These are phyloP conservation scores for Bacidia rubella DNA, from an alignment of 495 filamentous ascomycete genomes.

Conservation along the genomic window DNA sequence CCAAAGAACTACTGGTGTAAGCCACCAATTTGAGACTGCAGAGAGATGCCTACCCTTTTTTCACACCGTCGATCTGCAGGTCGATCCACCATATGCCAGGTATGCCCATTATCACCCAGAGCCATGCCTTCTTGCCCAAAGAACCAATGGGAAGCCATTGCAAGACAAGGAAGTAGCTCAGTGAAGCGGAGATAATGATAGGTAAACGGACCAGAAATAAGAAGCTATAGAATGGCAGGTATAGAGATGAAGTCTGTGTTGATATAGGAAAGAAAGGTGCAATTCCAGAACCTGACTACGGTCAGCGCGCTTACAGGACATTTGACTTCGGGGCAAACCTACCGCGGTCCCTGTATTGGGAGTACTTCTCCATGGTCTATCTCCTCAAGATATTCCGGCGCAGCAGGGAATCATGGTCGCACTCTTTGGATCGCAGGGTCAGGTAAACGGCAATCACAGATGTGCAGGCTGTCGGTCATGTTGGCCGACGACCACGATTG, in stretches of 20 bases:
- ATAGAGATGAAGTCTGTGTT: conserved; percentile 42
- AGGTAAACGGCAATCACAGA: too few relatives aligned
- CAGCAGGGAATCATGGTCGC: too few relatives aligned
- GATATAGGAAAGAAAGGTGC: conserved; percentile 83
- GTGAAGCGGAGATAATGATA: conserved; percentile 52
- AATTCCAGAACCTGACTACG: conserved; percentile 68
- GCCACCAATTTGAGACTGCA: background rate
- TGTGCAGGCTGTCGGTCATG: too few relatives aligned
- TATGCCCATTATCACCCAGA: conserved; percentile 77
- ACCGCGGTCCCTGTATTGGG: conserved; percentile 91
- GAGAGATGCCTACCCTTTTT: conserved; percentile 50
- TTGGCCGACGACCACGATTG: too few relatives aligned
- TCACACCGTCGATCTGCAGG: conserved; percentile 87
- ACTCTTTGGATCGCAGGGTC: too few relatives aligned
- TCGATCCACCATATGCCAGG: conserved; percentile 97
- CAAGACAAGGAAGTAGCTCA: conserved; percentile 64
- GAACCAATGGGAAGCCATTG: conserved; percentile 80
- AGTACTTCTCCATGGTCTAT: conserved; percentile 98
- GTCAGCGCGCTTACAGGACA: conserved; percentile 10
- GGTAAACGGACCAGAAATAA: conserved; percentile 73
- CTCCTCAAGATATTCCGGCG: too few relatives aligned
- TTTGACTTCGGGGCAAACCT: conserved; percentile 17
- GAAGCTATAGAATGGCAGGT: conserved; percentile 49
- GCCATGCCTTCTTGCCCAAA: conserved; percentile 59
- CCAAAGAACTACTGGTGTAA: conserved; percentile 32